Conservation (phyloP, 495 filamentous ascomycete species). For the Penicillium cataractarum region DNA sequence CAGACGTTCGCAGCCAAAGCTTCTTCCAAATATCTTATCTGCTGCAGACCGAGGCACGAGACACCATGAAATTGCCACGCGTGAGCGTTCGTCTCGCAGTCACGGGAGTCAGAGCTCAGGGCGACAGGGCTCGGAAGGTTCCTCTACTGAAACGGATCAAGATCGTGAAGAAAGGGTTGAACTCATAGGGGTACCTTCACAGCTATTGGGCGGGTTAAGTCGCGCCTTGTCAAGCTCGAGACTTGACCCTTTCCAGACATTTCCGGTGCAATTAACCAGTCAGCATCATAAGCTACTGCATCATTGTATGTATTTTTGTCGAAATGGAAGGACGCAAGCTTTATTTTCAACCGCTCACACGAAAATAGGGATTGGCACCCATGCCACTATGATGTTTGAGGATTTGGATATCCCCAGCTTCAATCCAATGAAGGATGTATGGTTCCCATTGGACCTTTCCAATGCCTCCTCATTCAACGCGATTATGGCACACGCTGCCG, state of each 20-base stretch:
- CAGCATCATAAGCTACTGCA: constrained; percentile 34
- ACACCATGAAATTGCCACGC: not conserved
- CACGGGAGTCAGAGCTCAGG: constrained; percentile 6
- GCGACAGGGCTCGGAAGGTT: not conserved
- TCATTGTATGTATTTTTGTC: constrained; percentile 26
- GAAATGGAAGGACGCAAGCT: not conserved
- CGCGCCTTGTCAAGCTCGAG: constrained; percentile 23
- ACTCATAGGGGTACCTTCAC: constrained; percentile 11
- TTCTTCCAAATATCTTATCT: constrained; percentile 1
- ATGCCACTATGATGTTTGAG: constrained; percentile 39
- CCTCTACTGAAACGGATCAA: not conserved
- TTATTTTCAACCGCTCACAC: not conserved
- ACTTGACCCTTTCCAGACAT: constrained; percentile 35
- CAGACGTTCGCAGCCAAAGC: constrained; percentile 2
- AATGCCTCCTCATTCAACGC: constrained; percentile 36
- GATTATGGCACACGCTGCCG: constrained; percentile 36
- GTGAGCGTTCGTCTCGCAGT: constrained; percentile 10
- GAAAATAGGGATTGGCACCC: constrained; percentile 29
- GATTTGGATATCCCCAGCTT: constrained; percentile 25
- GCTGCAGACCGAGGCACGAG: not conserved
- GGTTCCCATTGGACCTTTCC: constrained; percentile 37
- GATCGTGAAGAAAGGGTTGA: not conserved
- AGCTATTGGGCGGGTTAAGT: constrained; percentile 21
- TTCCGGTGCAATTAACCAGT: constrained; percentile 31
- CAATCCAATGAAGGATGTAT: constrained; percentile 39